These are phyloP conservation scores for Warburgia ugandensis DNA, from an alignment of 164 flowering plant species.

Conservation along the genomic window DNA sequence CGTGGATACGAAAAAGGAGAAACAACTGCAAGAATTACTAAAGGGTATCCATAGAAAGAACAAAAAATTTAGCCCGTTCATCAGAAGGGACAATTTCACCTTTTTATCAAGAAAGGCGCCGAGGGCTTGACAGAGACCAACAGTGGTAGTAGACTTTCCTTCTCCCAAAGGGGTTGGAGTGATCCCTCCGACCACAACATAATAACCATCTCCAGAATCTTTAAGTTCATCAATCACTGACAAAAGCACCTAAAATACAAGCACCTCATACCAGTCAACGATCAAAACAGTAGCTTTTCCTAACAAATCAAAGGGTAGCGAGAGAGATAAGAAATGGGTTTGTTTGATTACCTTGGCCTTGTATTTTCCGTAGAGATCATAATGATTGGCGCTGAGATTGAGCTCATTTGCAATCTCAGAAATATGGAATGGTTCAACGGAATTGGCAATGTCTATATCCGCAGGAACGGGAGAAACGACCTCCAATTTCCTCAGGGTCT, in stretches of 20 bases:
- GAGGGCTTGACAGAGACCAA: conserved; percentile 96
- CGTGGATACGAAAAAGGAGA: too few relatives aligned
- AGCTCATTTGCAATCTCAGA: conserved; percentile 82
- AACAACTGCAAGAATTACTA: not conserved
- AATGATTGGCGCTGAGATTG: conserved; percentile 56
- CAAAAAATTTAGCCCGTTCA: not conserved
- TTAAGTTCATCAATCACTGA: conserved; percentile 75
- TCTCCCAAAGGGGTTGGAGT: conserved; percentile 99
- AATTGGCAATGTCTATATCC: conserved; percentile 90
- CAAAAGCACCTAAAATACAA: conserved; percentile 50
- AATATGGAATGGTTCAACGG: conserved; percentile 77
- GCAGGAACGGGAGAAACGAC: conserved; percentile 94
- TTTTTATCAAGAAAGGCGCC: conserved; percentile 94
- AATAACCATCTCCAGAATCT: conserved; percentile 76
- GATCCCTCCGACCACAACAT: conserved; percentile 98
- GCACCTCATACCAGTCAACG: not conserved
- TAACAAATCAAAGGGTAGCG: not conserved
- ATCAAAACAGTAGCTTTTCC: not conserved
- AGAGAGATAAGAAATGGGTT: conserved; percentile 2
- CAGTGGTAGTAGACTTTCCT: conserved; percentile 97
- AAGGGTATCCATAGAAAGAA: not conserved
- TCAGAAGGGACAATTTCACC: conserved; percentile 31
- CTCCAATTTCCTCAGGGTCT: conserved; percentile 58
- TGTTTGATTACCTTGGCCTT: conserved; percentile 75
- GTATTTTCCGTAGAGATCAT: conserved; percentile 95